These are phyloP conservation scores for Globisporangium abappressorium DNA, from an alignment of 352 stramenopile genomes.

Conservation along the genomic window DNA sequence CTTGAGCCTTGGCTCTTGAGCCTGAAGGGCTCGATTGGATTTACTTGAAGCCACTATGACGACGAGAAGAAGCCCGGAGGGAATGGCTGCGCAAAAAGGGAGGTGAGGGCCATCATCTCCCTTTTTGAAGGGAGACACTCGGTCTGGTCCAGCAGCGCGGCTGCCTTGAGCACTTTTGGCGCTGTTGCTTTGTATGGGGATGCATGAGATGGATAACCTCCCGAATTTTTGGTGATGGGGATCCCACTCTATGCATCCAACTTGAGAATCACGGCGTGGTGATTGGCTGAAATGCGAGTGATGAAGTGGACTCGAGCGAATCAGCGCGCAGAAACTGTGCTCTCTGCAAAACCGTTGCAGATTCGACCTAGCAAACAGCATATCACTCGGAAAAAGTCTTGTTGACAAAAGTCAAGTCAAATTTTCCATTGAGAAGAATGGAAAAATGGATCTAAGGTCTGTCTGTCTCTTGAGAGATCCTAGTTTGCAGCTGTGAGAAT, in stretches of 20 bases:
- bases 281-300: conserved; percentile 8
- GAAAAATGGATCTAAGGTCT: neutral
- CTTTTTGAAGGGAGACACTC: conserved; percentile 11
- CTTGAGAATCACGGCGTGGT: neutral
- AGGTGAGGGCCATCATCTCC: conserved; percentile 2
- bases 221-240: conserved; percentile 2
- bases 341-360: neutral
- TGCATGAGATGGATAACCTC: conserved; percentile 9
- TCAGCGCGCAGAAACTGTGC: conserved; percentile 1
- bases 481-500: neutral
- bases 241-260: neutral
- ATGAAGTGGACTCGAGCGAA: neutral
- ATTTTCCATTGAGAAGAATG: neutral
- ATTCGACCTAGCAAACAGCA: conserved; percentile 11
- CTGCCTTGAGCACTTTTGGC: neutral
- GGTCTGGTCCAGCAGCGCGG: neutral
- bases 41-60: conserved; percentile 11
- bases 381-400: neutral
- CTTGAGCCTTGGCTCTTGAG: neutral
- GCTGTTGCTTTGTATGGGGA: neutral
- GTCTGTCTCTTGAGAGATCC: neutral
- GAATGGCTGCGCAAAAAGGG: conserved; percentile 2
- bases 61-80: conserved; percentile 6
- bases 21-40: neutral
- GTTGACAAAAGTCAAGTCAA: neutral